A percentile compares a stretch with the other conserved stretches of the same genome.
These are phyloP conservation scores for Pythium aristosporum DNA, from an alignment of 352 stramenopile genomes.

Conservation along the genomic window DNA sequence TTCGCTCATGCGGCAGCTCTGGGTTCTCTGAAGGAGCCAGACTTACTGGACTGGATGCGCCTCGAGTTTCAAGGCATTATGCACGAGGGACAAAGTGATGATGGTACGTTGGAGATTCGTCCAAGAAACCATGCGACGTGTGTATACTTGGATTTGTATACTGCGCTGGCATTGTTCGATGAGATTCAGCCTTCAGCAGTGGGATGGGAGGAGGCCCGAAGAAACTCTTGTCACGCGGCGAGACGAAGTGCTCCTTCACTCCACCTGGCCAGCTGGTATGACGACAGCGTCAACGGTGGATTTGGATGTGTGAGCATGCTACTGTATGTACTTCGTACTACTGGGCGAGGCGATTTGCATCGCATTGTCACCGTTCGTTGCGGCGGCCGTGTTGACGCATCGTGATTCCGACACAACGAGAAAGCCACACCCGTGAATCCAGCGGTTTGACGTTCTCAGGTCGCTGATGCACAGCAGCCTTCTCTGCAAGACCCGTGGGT, in stretches of 20 bases:
- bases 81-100: no score
- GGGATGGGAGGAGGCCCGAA: not conserved
- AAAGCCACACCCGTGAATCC: no score
- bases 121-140: conserved; percentile 6
- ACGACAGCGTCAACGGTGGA: not conserved
- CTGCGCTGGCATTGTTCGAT: not conserved
- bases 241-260: not conserved
- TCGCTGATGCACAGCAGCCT: no score
- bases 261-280: not conserved
- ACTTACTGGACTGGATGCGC: not conserved
- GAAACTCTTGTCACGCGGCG: not conserved
- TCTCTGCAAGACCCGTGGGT: no score
- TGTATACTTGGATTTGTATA: conserved; percentile 12
- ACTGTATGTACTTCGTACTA: no score
- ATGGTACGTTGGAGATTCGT: conserved; percentile 11
- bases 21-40: not conserved
- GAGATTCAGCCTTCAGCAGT: conserved; percentile 7
- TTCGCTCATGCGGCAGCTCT: not conserved
- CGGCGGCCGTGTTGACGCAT: no score
- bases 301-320: not conserved
- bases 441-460: no score
- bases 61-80: not conserved
- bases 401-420: no score
- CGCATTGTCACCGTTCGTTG: no score
- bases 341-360: not conserved